Base-by-base conservation (phyloP, 768 basidiomycete genomes). In the Russula virescens region DNA sequence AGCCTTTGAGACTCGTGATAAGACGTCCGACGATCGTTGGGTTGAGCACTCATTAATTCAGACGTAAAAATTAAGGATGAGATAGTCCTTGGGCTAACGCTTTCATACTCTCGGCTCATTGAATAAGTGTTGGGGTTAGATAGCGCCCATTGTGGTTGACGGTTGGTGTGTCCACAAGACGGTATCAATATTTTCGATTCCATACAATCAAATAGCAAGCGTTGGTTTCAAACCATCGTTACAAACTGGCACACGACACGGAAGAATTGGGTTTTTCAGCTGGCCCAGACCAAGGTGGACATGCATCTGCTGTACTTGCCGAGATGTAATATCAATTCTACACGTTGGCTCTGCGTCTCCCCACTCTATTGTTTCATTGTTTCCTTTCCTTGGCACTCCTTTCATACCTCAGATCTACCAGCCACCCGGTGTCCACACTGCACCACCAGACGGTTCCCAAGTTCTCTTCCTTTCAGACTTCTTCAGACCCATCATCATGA, bases 401-500 rank as follows among this genome's bases (percentile, higher is more conserved):
- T 25, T 42, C 31, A 31, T 49, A 48, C 26, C 10, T 31, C 53
- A 40, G 8, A 48, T 47, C 42, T 46, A 18, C 23, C 42, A 25
- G 23, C 10, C 38, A 13, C 21, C 18, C 56, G 35, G 21, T 23
- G 45, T n/a, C 45, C 23, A 10, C n/a, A 16, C 28, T 11, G 9
- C 25, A 9, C 25, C 46, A 28, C 48, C 62, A 26, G 42, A 35
- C 53, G 19, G 13, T 21, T 26, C 13, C 34, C 21, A n/a, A n/a
- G n/a, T n/a, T n/a, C n/a, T n/a, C 46, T 35, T 56, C 56, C 51
- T 25, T 51, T 31, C 56, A 21, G 13, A 26, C n/a, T 35, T 19
- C 34, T 51, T 53, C 43, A 21, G 25, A 25, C 54, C 23, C 38
- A 7, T 34, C 58, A 60, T 34, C 58, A 64, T 66, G 63, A 65